These are phyloP conservation scores for Geopyxis carbonaria DNA, from an alignment of 495 filamentous ascomycete genomes.

Conservation along the genomic window DNA sequence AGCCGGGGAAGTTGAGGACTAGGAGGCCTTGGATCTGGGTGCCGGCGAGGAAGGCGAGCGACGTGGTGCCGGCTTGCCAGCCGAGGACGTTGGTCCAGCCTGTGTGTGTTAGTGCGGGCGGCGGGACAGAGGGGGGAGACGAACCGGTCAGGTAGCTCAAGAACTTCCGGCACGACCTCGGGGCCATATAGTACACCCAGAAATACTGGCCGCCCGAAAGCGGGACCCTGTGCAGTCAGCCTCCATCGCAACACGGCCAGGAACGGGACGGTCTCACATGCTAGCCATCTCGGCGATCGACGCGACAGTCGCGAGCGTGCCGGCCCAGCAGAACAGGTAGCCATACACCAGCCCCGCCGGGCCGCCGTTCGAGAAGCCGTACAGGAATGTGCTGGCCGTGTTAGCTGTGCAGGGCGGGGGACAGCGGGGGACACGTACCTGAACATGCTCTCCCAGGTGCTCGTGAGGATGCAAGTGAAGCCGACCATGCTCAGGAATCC, in stretches of 20 bases:
- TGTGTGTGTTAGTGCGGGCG: too few species aligned
- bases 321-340: slow-evolving; percentile 35
- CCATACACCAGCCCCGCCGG: slow-evolving; percentile 37
- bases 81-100: slow-evolving; percentile 27
- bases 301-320: slow-evolving; percentile 31
- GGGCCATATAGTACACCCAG: slow-evolving; percentile 30
- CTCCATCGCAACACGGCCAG: background rate
- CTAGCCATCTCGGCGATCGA: slow-evolving; percentile 35
- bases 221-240: slow-evolving; percentile 19
- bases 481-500: slow-evolving; percentile 34
- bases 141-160: slow-evolving; percentile 30
- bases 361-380: slow-evolving; percentile 28
- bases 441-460: slow-evolving; percentile 35
- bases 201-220: slow-evolving; percentile 31
- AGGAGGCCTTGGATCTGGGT: slow-evolving; percentile 32
- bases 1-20: slow-evolving; percentile 28
- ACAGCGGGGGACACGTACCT: slow-evolving; percentile 17
- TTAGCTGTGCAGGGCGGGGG: background rate
- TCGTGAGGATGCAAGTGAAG: slow-evolving; percentile 35
- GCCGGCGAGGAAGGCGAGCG: slow-evolving; percentile 25
- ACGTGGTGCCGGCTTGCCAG: slow-evolving; percentile 27
- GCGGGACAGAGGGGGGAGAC: slow-evolving; percentile 1
- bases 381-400: background rate
- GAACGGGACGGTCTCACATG: slow-evolving; percentile 23
- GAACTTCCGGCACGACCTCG: slow-evolving; percentile 24